These are phyloP conservation scores for Yamadazyma buinensis DNA, from an alignment of 1,139 yeast species.

Conservation along the genomic window DNA sequence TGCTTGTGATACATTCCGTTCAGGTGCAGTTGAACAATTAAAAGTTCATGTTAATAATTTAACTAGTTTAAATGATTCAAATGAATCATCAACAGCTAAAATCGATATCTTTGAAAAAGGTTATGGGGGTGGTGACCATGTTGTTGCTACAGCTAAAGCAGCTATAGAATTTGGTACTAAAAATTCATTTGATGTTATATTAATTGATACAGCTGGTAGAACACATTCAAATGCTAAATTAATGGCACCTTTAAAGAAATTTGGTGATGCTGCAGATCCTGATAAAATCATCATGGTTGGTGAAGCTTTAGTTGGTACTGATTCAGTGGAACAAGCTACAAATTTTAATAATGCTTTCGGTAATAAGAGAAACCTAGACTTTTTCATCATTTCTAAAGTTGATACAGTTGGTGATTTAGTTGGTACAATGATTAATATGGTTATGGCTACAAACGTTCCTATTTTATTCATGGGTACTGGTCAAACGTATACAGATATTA, in stretches of 20 bases:
- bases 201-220: constrained; percentile 97
- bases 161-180: constrained; percentile 71
- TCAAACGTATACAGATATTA: constrained; percentile 91
- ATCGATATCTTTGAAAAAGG: constrained; percentile 92
- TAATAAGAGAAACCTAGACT: constrained; percentile 73
- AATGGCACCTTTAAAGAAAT: constrained; percentile 94
- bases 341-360: constrained; percentile 95
- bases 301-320: constrained; percentile 96
- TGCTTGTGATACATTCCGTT: constrained; percentile 96
- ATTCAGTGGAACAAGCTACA: constrained; percentile 91
- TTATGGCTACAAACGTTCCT: constrained; percentile 93
- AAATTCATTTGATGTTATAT: constrained; percentile 69
- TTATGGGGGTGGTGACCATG: constrained; percentile 91
- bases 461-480: constrained; percentile 95
- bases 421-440: constrained; percentile 97
- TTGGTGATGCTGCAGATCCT: constrained; percentile 94
- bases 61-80: constrained; percentile 42
- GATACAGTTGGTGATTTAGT: constrained; percentile 97
- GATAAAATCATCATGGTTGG: constrained; percentile 98
- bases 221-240: constrained; percentile 92
- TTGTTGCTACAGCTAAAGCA: constrained; percentile 91
- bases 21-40: constrained; percentile 97
- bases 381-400: constrained; percentile 90
- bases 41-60: constrained; percentile 89
- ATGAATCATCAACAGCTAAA: constrained; percentile 38